Conservation (phyloP, 495 filamentous ascomycete genomes). For the Acidiella bohemica region DNA sequence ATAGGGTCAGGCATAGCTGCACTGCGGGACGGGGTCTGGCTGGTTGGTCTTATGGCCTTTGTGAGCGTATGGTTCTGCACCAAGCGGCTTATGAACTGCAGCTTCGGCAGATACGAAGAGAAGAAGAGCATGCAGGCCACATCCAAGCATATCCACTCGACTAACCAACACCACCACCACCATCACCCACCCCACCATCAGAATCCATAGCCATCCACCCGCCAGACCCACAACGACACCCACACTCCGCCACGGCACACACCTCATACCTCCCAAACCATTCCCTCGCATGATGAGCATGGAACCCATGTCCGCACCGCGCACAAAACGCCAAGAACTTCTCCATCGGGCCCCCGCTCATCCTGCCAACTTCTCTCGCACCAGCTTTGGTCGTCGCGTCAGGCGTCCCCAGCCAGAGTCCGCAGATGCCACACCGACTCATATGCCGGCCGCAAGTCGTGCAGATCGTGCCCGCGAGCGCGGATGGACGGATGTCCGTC, state of each 20-base stretch:
- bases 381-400: slow-evolving; percentile 36
- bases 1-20: too few relatives aligned
- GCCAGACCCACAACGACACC: too few relatives aligned
- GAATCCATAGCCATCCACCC: too few relatives aligned
- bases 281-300: slow-evolving; percentile 71
- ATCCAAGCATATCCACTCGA: too few relatives aligned
- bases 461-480: slow-evolving; percentile 50
- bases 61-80: too few relatives aligned
- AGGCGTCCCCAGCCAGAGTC: slow-evolving; percentile 69
- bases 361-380: slow-evolving; percentile 32
- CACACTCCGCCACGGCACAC: slow-evolving; percentile 82
- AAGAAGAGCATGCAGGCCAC: too few relatives aligned
- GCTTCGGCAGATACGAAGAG: too few relatives aligned
- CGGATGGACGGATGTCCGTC: slow-evolving; percentile 20
- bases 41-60: too few relatives aligned
- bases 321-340: slow-evolving; percentile 68
- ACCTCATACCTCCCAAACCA: slow-evolving; percentile 75
- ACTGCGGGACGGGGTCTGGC: too few relatives aligned
- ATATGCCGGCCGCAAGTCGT: slow-evolving; percentile 77
- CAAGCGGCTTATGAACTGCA: too few relatives aligned
- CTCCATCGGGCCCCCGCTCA: slow-evolving; percentile 38
- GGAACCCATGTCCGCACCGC: slow-evolving; percentile 77
- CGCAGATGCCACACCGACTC: slow-evolving; percentile 79
- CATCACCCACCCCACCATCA: too few relatives aligned
- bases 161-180: too few relatives aligned